Conservation (phyloP, 768 basidiomycete genomes). For the Glaciozyma antarctica region DNA sequence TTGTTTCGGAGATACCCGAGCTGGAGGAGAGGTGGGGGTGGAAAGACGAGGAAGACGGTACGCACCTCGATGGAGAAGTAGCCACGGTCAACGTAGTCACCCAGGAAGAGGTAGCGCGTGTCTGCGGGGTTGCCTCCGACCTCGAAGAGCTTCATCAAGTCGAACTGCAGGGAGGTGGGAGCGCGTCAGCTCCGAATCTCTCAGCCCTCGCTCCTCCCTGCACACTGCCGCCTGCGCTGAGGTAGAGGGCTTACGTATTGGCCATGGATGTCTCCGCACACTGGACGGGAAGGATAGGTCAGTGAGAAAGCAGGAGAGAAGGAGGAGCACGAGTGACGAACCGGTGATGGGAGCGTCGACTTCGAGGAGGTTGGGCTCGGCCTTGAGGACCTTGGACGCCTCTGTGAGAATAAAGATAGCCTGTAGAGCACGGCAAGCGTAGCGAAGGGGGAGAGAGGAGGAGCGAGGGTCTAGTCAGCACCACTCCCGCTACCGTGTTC, state of each 20-base stretch:
- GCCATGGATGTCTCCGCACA: constrained; percentile 96
- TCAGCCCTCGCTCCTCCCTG: not conserved
- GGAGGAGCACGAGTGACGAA: constrained; percentile 40
- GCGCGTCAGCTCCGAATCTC: not conserved
- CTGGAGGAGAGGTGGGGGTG: constrained; percentile 10
- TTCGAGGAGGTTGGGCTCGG: constrained; percentile 79
- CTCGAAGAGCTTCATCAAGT: constrained; percentile 91
- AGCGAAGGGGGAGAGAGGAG: not conserved
- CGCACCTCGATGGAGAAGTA: constrained; percentile 85
- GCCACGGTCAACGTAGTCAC: constrained; percentile 86
- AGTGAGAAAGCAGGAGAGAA: not conserved
- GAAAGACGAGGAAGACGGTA: constrained; percentile 1
- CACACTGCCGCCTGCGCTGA: too few species aligned
- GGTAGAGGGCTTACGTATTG: constrained; percentile 65
- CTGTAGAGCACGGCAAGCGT: constrained; percentile 42
- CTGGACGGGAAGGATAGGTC: constrained; percentile 41
- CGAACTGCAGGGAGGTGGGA: constrained; percentile 51
- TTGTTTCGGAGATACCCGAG: not conserved
- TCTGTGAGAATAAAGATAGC: constrained; percentile 86
- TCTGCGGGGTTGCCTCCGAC: constrained; percentile 90
- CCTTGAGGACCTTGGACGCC: constrained; percentile 68
- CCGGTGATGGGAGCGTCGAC: constrained; percentile 98
- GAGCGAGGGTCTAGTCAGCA: not conserved
- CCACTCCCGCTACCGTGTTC: too few species aligned
- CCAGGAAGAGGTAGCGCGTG: constrained; percentile 82